Evolutionary conservation across 2,329 filamentous ascomycete species (phyloP), one percentile per base, ranked within the genome.

Genomic region (Pseudofabraea citricarpa): DNA sequence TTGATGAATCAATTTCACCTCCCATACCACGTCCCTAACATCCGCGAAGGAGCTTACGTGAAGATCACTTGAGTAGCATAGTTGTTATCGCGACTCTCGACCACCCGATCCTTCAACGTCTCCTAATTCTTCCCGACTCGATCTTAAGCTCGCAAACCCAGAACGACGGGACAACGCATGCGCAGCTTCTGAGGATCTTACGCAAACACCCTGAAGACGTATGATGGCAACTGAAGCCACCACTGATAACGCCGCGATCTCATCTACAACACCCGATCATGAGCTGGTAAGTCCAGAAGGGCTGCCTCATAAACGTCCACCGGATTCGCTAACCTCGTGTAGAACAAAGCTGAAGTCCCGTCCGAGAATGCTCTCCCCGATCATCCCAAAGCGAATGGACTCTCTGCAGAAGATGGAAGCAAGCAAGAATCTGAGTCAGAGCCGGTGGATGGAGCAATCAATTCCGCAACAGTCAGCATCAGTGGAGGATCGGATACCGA

Each of bases 401-500:
- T 59, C 37, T 51, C 61, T 49, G 61, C 68, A 53, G 64, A 64
- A 59, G 69, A 79, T 55, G 76, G 78, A 47, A 65, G 73, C 53
- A 75, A 73, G 55, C 63, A 73, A 73, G 58, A 74, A 78, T 58
- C 67, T 69, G 59, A 72, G 68, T 44, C 72, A 49, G 35, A 37
- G 15, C 69, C 41, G 48, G 70, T 79, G 49, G 80, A 84, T 57
- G 72, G 81, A 57, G 69, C 75, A 51, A 66, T 74, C 51, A 74
- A 75, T 60, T 84, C 81, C 46, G 73, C 78, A 52, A 79, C 84
- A 56, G 80, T 79, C 50, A 87, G 85, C 61, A 72, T 79, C 51
- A 88, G 81, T 62, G 85, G 83, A 54, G 83, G 81, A 55, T 90
- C 87, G 44, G 87, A 90, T 65, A 88, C 80, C 31, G 87, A 90